These are phyloP conservation scores for Hymenoscyphus linearis DNA, from an alignment of 2,329 filamentous ascomycete species.

Conservation along the genomic window DNA sequence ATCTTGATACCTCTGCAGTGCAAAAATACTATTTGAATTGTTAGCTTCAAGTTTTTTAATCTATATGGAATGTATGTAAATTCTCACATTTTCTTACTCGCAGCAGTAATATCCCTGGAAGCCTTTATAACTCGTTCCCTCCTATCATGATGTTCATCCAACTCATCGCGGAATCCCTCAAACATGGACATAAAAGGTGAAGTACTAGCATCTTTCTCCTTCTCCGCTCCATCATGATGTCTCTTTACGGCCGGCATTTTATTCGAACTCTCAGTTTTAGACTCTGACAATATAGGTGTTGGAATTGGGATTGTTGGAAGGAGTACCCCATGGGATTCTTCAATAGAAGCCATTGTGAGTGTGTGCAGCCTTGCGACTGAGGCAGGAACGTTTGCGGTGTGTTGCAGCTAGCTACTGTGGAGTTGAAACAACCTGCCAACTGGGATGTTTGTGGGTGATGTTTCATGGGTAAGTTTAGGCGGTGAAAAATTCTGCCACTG, in stretches of 20 bases:
- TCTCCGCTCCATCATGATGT: constrained; percentile 46
- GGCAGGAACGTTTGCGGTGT: neutral
- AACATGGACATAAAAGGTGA: constrained; percentile 68
- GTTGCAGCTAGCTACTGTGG: neutral
- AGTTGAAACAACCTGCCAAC: neutral
- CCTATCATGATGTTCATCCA: constrained; percentile 92
- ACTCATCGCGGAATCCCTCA: constrained; percentile 74
- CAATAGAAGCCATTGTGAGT: neutral
- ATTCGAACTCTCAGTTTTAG: neutral
- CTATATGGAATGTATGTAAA: too few relatives aligned
- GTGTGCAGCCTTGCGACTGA: neutral
- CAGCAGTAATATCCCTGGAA: constrained; percentile 84
- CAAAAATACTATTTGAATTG: constrained; percentile 60
- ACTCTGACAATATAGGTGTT: neutral
- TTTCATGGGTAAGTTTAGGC: neutral
- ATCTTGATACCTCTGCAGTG: constrained; percentile 63
- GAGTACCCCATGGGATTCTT: neutral
- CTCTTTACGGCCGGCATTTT: constrained; percentile 43
- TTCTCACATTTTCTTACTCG: constrained; percentile 94
- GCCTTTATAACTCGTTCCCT: constrained; percentile 86
- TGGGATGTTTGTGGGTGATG: neutral
- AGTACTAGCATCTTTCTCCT: constrained; percentile 22
- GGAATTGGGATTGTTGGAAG: neutral
- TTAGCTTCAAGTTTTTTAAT: constrained; percentile 18
- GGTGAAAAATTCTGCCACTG: neutral